Evolutionary conservation across 148 eudicot species (phyloP).

Genomic region (Camellia japonica): DNA sequence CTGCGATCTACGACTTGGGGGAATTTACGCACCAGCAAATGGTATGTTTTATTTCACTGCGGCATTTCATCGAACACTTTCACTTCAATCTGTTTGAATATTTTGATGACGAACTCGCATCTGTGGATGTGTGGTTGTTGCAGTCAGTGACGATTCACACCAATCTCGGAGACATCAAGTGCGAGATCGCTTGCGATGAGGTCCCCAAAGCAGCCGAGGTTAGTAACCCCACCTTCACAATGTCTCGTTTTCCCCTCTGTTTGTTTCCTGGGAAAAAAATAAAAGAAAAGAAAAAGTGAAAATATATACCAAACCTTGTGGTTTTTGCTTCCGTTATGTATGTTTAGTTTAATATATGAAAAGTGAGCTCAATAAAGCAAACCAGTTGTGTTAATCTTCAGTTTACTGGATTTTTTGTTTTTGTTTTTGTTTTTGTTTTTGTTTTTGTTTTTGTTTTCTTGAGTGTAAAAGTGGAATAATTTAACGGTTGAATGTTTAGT

Average conservation of each 20-base stretch:
- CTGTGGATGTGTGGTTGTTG: slow-evolving; percentile 12
- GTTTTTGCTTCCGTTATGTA: background rate
- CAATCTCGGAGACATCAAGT: slow-evolving; percentile 86
- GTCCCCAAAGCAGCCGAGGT: slow-evolving; percentile 89
- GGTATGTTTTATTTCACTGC: slow-evolving; percentile 11
- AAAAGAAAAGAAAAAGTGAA: no score
- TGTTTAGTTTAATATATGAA: background rate
- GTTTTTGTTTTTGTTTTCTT: background rate
- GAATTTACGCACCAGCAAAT: slow-evolving; percentile 6
- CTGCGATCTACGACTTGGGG: background rate
- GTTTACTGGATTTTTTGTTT: background rate
- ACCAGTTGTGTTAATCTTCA: background rate
- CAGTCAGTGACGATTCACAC: slow-evolving; percentile 92
- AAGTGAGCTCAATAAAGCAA: background rate
- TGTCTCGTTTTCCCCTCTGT: background rate
- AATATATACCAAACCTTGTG: background rate
- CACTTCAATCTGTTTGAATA: background rate
- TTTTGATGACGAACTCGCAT: background rate
- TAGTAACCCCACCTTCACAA: background rate
- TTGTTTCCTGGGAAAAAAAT: background rate
- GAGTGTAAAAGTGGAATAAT: background rate
- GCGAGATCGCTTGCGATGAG: slow-evolving; percentile 83
- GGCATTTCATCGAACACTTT: slow-evolving; percentile 13
- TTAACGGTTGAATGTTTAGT: background rate
- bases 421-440: background rate